phyloP scores from a whole-genome alignment of 306 rosid species.

The Cucurbita argyrosperma region DNA sequence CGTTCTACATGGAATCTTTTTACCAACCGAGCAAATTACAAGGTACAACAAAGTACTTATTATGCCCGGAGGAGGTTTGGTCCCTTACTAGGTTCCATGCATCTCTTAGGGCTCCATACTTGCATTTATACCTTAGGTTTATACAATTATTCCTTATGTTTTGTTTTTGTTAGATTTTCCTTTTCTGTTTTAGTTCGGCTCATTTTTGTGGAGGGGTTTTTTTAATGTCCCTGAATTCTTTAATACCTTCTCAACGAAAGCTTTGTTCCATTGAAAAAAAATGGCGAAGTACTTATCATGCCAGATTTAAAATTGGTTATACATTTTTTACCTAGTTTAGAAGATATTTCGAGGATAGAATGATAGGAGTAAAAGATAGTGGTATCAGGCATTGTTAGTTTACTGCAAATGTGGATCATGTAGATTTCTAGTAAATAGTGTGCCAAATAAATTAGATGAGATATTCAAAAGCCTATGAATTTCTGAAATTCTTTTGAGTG shows the following conservation, averaged over 20 bases:
- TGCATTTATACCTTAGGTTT: no score
- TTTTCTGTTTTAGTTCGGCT: background rate
- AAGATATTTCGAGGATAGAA: background rate
- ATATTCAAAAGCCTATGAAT: background rate
- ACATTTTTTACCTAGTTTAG: background rate
- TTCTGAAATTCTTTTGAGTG: background rate
- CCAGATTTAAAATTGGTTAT: background rate
- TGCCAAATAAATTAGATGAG: background rate
- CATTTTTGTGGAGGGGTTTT: background rate
- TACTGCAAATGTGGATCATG: background rate
- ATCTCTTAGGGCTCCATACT: background rate
- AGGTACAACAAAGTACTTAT: conserved; percentile 27
- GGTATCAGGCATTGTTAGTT: background rate
- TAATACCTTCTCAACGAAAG: background rate
- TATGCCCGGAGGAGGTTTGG: background rate
- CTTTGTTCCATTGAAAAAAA: background rate
- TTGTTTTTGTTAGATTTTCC: background rate
- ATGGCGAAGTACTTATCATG: background rate
- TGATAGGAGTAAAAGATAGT: background rate
- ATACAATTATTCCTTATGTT: background rate
- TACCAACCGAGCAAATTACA: conserved; percentile 51
- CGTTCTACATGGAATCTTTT: conserved; percentile 51
- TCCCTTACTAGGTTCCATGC: background rate
- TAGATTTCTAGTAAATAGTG: background rate
- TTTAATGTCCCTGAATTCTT: background rate